Evolutionary conservation across 2,329 filamentous ascomycete genomes (phyloP).

Genomic region (Leptodontidium sp.): DNA sequence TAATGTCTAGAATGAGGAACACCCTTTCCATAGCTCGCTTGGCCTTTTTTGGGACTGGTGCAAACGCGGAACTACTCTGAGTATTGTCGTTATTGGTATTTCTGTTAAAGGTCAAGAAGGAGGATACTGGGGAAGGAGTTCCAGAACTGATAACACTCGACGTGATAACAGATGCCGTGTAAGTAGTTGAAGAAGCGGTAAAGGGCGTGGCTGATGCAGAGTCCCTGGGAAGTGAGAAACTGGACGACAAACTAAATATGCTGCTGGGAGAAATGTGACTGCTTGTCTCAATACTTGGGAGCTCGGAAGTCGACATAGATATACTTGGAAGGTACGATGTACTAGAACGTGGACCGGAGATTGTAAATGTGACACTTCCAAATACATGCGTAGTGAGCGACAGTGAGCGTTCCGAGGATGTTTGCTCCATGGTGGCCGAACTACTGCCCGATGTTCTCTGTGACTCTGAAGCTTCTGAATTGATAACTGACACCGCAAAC

Average conservation of each 20-base stretch:
- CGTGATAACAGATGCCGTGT: background rate
- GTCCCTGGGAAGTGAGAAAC: background rate
- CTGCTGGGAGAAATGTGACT: background rate
- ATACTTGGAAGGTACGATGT: background rate
- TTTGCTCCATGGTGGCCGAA: background rate
- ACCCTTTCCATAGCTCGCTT: slow-evolving; percentile 10
- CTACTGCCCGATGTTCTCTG: background rate
- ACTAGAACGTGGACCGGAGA: background rate
- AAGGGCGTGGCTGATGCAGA: background rate
- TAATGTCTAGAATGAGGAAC: background rate
- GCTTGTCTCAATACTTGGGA: background rate
- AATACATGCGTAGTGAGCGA: background rate
- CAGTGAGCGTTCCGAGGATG: background rate
- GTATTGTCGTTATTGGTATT: background rate
- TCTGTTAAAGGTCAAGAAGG: background rate
- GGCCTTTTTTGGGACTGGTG: background rate
- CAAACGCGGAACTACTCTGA: background rate
- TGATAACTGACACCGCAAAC: background rate
- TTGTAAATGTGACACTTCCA: slow-evolving; percentile 1
- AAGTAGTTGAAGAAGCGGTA: background rate
- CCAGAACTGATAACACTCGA: background rate
- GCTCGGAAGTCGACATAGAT: background rate
- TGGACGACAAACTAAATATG: background rate
- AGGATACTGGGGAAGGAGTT: background rate
- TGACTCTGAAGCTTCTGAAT: background rate